Conservation (phyloP, 2,329 filamentous ascomycete species). For the Ophiostoma novo-ulmi region DNA sequence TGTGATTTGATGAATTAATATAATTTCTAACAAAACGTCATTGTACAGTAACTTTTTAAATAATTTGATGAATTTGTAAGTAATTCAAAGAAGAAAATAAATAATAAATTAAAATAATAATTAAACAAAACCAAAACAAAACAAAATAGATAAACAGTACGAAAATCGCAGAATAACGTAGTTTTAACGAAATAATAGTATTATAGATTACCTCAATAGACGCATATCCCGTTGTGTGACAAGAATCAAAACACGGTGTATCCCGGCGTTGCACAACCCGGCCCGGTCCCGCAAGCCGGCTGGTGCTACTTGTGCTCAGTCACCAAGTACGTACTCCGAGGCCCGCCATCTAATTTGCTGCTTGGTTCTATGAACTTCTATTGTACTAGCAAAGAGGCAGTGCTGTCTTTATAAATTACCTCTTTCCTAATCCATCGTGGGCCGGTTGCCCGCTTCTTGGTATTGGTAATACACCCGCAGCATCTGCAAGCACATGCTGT, state of each 20-base stretch:
- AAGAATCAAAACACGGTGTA: neutral
- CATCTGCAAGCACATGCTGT: neutral
- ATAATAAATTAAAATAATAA: too few species aligned
- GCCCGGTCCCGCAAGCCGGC: neutral
- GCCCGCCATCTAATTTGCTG: neutral
- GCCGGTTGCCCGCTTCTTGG: neutral
- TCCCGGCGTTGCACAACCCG: neutral
- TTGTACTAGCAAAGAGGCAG: neutral
- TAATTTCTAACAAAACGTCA: neutral
- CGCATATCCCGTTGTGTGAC: neutral
- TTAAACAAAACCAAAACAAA: too few species aligned
- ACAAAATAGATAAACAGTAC: neutral
- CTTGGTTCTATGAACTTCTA: neutral
- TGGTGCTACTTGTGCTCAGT: neutral
- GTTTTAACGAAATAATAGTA: too few species aligned
- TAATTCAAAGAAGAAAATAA: neutral
- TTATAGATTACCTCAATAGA: too few species aligned
- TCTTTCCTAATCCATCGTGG: neutral
- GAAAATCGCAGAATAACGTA: too few species aligned
- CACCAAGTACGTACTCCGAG: neutral
- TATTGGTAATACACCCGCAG: neutral
- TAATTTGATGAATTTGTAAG: too few species aligned
- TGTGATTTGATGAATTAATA: too few species aligned
- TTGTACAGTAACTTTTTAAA: too few species aligned
- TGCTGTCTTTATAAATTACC: neutral